These are phyloP conservation scores for Verbena officinalis DNA, from an alignment of 257 asterid species.

Conservation along the genomic window DNA sequence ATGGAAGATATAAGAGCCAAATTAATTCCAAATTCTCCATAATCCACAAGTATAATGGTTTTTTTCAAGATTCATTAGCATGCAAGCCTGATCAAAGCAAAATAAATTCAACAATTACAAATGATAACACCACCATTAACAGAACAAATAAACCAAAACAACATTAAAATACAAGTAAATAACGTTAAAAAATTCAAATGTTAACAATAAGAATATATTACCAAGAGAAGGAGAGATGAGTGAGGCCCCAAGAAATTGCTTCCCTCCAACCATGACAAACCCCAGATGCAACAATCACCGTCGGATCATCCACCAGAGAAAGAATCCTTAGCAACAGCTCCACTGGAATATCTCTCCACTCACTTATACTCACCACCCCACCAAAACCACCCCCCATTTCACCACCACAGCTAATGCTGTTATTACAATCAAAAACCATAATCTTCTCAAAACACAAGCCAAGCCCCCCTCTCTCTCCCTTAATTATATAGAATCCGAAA, in stretches of 20 bases:
- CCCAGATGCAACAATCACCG: slow-evolving; percentile 73
- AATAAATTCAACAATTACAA: background rate
- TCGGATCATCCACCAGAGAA: slow-evolving; percentile 69
- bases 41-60: no score
- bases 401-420: slow-evolving; percentile 15
- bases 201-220: slow-evolving; percentile 17
- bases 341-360: slow-evolving; percentile 82
- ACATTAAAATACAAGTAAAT: background rate
- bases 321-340: slow-evolving; percentile 73
- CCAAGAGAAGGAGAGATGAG: slow-evolving; percentile 78
- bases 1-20: no score
- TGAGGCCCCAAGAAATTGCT: slow-evolving; percentile 70
- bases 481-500: slow-evolving; percentile 24
- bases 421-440: slow-evolving; percentile 42
- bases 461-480: background rate
- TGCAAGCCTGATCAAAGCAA: background rate
- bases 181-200: background rate
- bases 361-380: slow-evolving; percentile 47
- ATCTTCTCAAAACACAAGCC: slow-evolving; percentile 46
- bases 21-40: no score
- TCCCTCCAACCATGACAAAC: slow-evolving; percentile 92
- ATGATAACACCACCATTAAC: background rate
- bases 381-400: slow-evolving; percentile 37
- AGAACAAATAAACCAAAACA: background rate
- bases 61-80: background rate